Evolutionary conservation across 2,329 filamentous ascomycete genomes (phyloP).

Genomic region (Colletotrichum orchidophilum): DNA sequence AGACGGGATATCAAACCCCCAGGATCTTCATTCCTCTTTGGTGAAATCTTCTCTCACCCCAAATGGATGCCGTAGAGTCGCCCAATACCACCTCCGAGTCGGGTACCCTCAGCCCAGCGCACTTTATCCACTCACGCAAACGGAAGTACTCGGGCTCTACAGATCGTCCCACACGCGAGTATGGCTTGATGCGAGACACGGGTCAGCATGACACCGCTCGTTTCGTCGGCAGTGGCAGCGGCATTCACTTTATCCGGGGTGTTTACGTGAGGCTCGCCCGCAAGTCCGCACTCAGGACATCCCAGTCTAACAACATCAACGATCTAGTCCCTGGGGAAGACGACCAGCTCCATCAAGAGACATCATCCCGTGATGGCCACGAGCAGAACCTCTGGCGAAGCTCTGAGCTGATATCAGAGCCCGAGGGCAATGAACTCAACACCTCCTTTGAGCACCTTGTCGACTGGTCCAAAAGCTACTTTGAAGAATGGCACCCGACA

Average conservation of each 20-base stretch:
- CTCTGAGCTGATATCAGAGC: slow-evolving; percentile 43
- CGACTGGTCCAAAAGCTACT: slow-evolving; percentile 61
- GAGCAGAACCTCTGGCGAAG: slow-evolving; percentile 46
- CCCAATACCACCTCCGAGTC: slow-evolving; percentile 41
- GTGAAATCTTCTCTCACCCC: not conserved
- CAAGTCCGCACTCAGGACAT: slow-evolving; percentile 31
- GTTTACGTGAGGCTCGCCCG: slow-evolving; percentile 60
- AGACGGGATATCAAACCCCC: not conserved
- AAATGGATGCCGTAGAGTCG: slow-evolving; percentile 42
- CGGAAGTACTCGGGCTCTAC: slow-evolving; percentile 41
- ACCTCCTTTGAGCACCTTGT: slow-evolving; percentile 59
- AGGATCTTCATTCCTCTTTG: not conserved
- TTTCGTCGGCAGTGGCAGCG: slow-evolving; percentile 66
- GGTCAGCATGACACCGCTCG: slow-evolving; percentile 57
- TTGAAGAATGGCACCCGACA: slow-evolving; percentile 66
- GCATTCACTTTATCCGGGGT: slow-evolving; percentile 66
- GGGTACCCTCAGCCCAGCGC: slow-evolving; percentile 34
- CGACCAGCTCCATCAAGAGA: slow-evolving; percentile 51
- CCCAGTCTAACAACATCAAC: slow-evolving; percentile 33
- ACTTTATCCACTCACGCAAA: slow-evolving; percentile 40
- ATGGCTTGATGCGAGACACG: slow-evolving; percentile 59
- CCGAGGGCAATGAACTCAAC: slow-evolving; percentile 3
- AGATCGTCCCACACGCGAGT: slow-evolving; percentile 42
- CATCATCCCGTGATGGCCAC: slow-evolving; percentile 22
- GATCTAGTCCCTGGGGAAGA: slow-evolving; percentile 66